A percentile compares a stretch with the other conserved stretches of the same genome.
These are phyloP conservation scores for Amanita rimosa DNA, from an alignment of 768 basidiomycete genomes.

Conservation along the genomic window DNA sequence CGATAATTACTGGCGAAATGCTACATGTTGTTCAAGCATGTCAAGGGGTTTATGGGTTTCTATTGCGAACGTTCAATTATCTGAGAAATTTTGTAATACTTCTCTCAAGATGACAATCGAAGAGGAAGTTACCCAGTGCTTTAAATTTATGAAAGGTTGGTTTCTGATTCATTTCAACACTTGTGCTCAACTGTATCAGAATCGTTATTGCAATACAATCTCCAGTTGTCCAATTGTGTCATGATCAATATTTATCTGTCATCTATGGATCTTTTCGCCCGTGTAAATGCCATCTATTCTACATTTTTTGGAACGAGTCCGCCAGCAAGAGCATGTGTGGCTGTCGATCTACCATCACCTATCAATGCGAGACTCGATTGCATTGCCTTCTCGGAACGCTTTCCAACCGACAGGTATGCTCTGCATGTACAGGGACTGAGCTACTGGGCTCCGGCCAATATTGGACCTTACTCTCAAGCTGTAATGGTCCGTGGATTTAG, in stretches of 20 bases:
- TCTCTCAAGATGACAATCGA: conserved; percentile 35
- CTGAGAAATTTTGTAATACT: background rate
- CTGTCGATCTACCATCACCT: conserved; percentile 52
- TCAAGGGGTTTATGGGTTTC: conserved; percentile 55
- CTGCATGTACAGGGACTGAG: conserved; percentile 93
- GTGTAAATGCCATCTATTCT: conserved; percentile 69
- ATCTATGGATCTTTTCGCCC: conserved; percentile 69
- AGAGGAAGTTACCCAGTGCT: conserved; percentile 64
- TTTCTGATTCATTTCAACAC: background rate
- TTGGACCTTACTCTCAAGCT: conserved; percentile 96
- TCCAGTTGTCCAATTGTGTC: conserved; percentile 47
- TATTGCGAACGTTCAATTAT: conserved; percentile 43
- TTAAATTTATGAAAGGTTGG: conserved; percentile 44
- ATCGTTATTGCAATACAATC: conserved; percentile 32
- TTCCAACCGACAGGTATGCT: conserved; percentile 42
- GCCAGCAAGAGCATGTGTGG: conserved; percentile 91
- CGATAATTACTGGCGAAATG: background rate
- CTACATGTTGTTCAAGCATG: background rate
- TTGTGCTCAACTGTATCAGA: conserved; percentile 24
- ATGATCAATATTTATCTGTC: conserved; percentile 80
- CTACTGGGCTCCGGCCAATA: conserved; percentile 99
- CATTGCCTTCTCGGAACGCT: conserved; percentile 48
- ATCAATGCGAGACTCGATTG: conserved; percentile 64
- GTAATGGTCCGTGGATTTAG: conserved; percentile 47
- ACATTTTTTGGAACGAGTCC: conserved; percentile 85